Conservation (phyloP, 2,329 filamentous ascomycete genomes). For the Lasiodiplodia sp. region DNA sequence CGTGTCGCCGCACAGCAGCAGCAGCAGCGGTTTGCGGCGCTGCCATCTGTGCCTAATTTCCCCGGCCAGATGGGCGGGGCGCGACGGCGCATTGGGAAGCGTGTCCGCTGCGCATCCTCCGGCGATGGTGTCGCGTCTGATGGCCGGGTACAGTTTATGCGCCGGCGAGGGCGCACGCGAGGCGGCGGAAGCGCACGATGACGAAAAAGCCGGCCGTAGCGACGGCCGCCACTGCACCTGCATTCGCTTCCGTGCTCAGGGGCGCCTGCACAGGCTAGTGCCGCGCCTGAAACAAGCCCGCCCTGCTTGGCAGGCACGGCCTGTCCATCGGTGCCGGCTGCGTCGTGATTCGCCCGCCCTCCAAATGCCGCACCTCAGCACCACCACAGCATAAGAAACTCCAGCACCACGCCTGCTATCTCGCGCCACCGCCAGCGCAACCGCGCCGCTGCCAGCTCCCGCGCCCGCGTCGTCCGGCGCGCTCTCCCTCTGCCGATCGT, state of each 20-base stretch:
- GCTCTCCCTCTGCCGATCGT: background rate
- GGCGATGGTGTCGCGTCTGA: background rate
- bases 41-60: constrained; percentile 10
- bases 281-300: constrained; percentile 13
- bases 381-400: constrained; percentile 6
- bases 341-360: background rate
- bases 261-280: constrained; percentile 14
- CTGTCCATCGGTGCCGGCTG: constrained; percentile 1
- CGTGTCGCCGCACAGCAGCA: background rate
- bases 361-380: background rate
- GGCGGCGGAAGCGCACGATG: background rate
- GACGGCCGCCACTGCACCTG: background rate
- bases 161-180: constrained; percentile 14
- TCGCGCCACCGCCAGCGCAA: background rate
- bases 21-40: background rate
- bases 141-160: constrained; percentile 19
- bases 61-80: background rate
- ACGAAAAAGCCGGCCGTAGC: constrained; percentile 6
- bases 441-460: background rate
- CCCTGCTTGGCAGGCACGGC: constrained; percentile 20
- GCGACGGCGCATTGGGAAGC: constrained; percentile 3
- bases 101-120: constrained; percentile 4
- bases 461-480: background rate
- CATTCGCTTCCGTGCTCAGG: constrained; percentile 5
- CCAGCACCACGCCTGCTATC: constrained; percentile 19